phyloP scores from a whole-genome alignment of 306 rosid species.

The Gastrolobium bilobum region DNA sequence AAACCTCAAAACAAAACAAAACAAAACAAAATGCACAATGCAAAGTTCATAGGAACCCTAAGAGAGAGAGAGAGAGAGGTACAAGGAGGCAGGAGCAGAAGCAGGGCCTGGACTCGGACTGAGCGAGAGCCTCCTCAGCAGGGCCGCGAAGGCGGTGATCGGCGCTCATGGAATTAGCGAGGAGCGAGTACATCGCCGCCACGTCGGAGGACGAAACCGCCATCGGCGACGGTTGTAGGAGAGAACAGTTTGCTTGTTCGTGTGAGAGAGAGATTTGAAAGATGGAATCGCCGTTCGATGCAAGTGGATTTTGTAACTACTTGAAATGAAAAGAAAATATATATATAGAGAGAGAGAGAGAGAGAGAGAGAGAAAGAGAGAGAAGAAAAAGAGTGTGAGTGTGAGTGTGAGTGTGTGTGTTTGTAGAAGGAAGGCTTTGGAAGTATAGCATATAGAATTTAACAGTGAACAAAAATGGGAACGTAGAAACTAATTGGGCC shows the following conservation, averaged over 20 bases:
- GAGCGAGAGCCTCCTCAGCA: constrained; percentile 81
- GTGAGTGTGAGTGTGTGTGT: constrained; percentile 1
- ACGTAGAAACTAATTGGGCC: constrained; percentile 38
- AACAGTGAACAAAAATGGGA: constrained; percentile 34
- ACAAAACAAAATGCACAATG: constrained; percentile 28
- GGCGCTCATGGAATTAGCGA: constrained; percentile 81
- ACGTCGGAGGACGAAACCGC: constrained; percentile 80
- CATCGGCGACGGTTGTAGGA: constrained; percentile 51
- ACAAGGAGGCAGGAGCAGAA: constrained; percentile 90
- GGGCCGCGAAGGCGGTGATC: constrained; percentile 78
- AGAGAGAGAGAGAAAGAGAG: neutral
- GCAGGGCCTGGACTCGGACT: constrained; percentile 86
- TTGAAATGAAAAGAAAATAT: neutral
- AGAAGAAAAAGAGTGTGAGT: neutral
- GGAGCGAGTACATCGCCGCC: constrained; percentile 83
- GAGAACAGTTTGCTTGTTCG: neutral
- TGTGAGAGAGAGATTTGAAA: constrained; percentile 6
- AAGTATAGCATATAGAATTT: constrained; percentile 30
- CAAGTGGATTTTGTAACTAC: constrained; percentile 15
- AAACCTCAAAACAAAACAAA: constrained; percentile 31
- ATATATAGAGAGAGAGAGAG: neutral
- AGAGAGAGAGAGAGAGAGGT: neutral
- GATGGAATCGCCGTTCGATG: constrained; percentile 29
- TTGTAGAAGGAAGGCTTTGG: neutral
- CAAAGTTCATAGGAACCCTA: constrained; percentile 60